Evolutionary conservation across 2,329 filamentous ascomycete genomes (phyloP), one percentile per base, ranked within the genome.

Genomic region (Fusarium cyanostomum): DNA sequence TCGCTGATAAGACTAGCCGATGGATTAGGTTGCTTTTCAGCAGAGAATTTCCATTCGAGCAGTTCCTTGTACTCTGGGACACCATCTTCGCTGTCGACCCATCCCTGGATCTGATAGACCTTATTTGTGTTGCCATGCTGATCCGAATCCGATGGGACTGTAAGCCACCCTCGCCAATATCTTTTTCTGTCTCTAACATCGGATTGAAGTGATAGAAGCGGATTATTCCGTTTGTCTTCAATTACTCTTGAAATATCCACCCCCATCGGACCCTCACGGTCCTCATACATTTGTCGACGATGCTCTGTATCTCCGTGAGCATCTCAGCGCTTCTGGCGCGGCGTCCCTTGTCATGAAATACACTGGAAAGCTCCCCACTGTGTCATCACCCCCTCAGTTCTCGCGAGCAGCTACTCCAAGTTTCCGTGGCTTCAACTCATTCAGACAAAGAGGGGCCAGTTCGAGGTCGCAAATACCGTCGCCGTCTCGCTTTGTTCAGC

Each of bases 1-100:
- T 43, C 28, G 18, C 63, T 69, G 28, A 57, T 13, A n/a, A 1
- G 2, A 43, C 13, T 37, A 94, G 91, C 64, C 92, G 95, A 55
- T 99, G 95, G 95, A 91, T 98, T 56, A 88, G 95, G 26, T 85
- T 99, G 1, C 79, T 99, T 0, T 98, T 98, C 72, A 94, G 94
- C 44, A 86, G 95, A 66, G 95, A 99, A 74, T 98, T 97, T 69
- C 87, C 92, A 0, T 96, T 98, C 60, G 87, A 94, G 51, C 88
- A 96, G 61, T 84, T 94, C 35, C 84, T 99, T 33, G 81, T 86
- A 18, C 84, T 99, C 53, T 99, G 95, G 95, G 95, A 99, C 77
- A 85, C 89, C 8, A 82, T 99, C 2, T 96, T 99, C 73, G 91
- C 94, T 2, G 87, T 96, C 70, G 94, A 97, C 69, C 85, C 94